A percentile compares a stretch with the other conserved stretches of the same genome.
phyloP scores from a whole-genome alignment of 148 eudicot genomes.

The Mesembryanthemum crystallinum region DNA sequence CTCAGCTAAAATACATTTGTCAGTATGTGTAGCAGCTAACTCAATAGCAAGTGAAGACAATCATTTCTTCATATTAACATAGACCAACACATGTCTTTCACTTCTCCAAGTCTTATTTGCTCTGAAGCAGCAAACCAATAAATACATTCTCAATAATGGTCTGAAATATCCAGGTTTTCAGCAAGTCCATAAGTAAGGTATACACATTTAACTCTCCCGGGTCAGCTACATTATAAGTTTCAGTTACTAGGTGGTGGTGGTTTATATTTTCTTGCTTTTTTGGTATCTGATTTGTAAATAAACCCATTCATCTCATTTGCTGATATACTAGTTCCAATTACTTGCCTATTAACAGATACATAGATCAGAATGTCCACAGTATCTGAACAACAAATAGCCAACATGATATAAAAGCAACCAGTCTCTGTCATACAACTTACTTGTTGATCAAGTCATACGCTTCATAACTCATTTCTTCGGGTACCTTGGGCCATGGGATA shows the following conservation, averaged over 20 bases:
- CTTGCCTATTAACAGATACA: neutral
- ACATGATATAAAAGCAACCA: conserved; percentile 1
- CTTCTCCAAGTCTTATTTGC: neutral
- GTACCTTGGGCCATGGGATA: conserved; percentile 92
- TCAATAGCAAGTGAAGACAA: neutral
- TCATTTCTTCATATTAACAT: neutral
- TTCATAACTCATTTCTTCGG: conserved; percentile 85
- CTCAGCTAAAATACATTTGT: neutral
- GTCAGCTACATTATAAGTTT: neutral
- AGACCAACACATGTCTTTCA: neutral
- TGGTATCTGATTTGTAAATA: neutral
- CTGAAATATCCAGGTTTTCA: neutral
- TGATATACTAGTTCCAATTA: neutral
- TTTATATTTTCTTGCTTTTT: neutral
- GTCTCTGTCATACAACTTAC: conserved; percentile 42
- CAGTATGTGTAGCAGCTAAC: neutral
- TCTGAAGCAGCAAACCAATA: neutral
- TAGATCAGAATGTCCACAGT: neutral
- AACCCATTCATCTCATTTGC: neutral
- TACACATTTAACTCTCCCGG: neutral
- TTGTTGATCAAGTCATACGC: conserved; percentile 81
- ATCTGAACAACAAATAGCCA: neutral
- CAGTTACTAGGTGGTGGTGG: neutral
- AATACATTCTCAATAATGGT: neutral
- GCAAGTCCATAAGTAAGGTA: neutral